These are phyloP conservation scores for Musa beccarii DNA, from an alignment of 176 grass and related monocot genomes.

Conservation along the genomic window DNA sequence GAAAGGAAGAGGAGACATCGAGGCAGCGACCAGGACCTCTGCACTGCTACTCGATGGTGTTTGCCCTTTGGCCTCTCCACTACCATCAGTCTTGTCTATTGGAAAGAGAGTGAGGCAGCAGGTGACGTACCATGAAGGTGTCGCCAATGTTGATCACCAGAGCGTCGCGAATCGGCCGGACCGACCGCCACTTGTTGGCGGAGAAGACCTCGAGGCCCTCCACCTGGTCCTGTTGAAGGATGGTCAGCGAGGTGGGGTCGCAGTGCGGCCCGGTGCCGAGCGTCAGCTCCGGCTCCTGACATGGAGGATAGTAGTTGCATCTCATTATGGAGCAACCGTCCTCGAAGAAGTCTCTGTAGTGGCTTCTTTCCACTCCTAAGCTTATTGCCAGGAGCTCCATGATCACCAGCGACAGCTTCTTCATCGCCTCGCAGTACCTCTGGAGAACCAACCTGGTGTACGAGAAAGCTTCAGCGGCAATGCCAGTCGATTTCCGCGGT, in stretches of 20 bases:
- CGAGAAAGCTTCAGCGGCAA: background rate
- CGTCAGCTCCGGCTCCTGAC: slow-evolving; percentile 83
- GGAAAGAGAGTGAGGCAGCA: background rate
- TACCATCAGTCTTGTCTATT: background rate
- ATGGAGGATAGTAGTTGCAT: slow-evolving; percentile 92
- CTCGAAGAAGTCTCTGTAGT: slow-evolving; percentile 75
- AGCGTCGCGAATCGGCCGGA: slow-evolving; percentile 55
- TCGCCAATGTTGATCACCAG: slow-evolving; percentile 93
- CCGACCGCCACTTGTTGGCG: slow-evolving; percentile 56
- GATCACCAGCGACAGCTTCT: slow-evolving; percentile 61
- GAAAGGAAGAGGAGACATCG: too few species aligned
- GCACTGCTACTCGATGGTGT: too few species aligned
- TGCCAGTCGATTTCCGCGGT: background rate
- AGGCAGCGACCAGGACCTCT: too few species aligned
- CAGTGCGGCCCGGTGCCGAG: slow-evolving; percentile 85
- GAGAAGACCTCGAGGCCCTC: slow-evolving; percentile 77
- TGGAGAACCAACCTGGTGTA: slow-evolving; percentile 47
- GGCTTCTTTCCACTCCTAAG: slow-evolving; percentile 51
- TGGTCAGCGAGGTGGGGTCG: slow-evolving; percentile 82
- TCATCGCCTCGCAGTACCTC: slow-evolving; percentile 69
- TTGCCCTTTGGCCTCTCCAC: too few species aligned
- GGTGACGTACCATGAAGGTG: slow-evolving; percentile 76
- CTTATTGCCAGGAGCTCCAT: slow-evolving; percentile 83
- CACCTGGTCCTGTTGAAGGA: slow-evolving; percentile 85
- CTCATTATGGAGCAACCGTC: slow-evolving; percentile 82